These are phyloP conservation scores for Echria macrotheca DNA, from an alignment of 495 filamentous ascomycete species.

Conservation along the genomic window DNA sequence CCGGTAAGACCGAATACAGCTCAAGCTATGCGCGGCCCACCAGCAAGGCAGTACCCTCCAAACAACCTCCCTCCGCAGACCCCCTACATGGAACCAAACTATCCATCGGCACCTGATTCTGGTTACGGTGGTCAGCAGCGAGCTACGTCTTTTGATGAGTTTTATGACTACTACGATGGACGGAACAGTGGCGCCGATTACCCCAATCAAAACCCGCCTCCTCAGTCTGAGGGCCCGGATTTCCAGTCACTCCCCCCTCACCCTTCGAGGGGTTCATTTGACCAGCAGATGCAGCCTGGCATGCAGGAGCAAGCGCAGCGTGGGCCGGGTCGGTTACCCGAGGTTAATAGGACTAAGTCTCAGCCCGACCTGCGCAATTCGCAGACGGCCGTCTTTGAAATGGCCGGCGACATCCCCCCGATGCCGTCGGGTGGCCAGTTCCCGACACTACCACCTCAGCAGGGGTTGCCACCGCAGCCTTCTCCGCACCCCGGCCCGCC, in stretches of 20 bases:
- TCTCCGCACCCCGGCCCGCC: constrained; percentile 9
- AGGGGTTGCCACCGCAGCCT: not conserved
- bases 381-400: constrained; percentile 63
- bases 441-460: constrained; percentile 15
- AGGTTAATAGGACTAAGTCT: constrained; percentile 53
- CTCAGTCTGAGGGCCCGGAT: constrained; percentile 59
- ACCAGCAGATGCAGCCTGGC: constrained; percentile 35
- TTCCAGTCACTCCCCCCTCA: constrained; percentile 60
- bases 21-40: constrained; percentile 41
- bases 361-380: constrained; percentile 62
- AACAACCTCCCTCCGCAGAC: constrained; percentile 34
- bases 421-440: constrained; percentile 41
- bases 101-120: constrained; percentile 14
- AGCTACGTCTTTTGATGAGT: constrained; percentile 41
- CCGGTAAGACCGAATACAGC: constrained; percentile 42
- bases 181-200: constrained; percentile 23
- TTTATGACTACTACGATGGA: constrained; percentile 53
- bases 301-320: constrained; percentile 33
- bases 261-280: constrained; percentile 43
- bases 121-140: constrained; percentile 25
- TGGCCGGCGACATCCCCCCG: constrained; percentile 56
- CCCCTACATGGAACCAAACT: constrained; percentile 20
- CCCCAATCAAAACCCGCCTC: constrained; percentile 25
- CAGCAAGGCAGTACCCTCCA: constrained; percentile 40
- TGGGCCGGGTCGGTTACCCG: constrained; percentile 37